phyloP scores from a whole-genome alignment of 2,329 filamentous ascomycete species.

The Trichoderma guizhouense region DNA sequence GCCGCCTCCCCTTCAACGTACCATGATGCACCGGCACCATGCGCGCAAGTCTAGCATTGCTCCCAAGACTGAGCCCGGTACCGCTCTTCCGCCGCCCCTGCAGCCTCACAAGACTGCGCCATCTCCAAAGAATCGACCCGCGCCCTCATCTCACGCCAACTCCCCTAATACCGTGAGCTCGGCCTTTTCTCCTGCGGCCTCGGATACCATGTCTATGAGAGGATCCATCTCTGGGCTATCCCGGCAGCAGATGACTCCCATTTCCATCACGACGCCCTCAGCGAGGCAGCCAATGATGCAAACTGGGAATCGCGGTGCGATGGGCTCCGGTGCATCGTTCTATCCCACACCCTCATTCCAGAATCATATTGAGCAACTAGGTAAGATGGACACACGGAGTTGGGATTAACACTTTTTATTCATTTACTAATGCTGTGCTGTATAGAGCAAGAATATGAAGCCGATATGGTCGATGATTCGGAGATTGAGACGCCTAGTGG shows the following conservation, averaged over 20 bases:
- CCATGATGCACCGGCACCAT: conserved; percentile 77
- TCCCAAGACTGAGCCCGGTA: conserved; percentile 64
- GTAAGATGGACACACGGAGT: conserved; percentile 55
- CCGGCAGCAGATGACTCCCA: conserved; percentile 32
- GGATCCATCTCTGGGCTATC: conserved; percentile 34
- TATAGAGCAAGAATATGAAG: conserved; percentile 96
- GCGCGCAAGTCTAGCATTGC: conserved; percentile 70
- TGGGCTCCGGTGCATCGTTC: conserved; percentile 51
- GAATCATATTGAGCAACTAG: conserved; percentile 91
- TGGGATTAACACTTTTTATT: background rate
- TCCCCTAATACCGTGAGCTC: conserved; percentile 52
- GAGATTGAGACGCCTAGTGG: conserved; percentile 66
- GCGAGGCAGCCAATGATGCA: conserved; percentile 37
- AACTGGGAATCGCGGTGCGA: conserved; percentile 32
- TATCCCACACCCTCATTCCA: conserved; percentile 83
- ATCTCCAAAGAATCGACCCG: conserved; percentile 72
- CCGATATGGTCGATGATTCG: conserved; percentile 82
- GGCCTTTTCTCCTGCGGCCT: conserved; percentile 40
- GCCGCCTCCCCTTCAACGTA: conserved; percentile 73
- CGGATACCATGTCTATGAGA: conserved; percentile 46
- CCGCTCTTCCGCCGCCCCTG: conserved; percentile 44
- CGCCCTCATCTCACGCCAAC: conserved; percentile 71
- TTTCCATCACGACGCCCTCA: conserved; percentile 26
- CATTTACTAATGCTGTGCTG: conserved; percentile 21
- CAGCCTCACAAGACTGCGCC: conserved; percentile 54